Base-by-base conservation (phyloP, 1,139 yeast genomes). In the Candida albicans region DNA sequence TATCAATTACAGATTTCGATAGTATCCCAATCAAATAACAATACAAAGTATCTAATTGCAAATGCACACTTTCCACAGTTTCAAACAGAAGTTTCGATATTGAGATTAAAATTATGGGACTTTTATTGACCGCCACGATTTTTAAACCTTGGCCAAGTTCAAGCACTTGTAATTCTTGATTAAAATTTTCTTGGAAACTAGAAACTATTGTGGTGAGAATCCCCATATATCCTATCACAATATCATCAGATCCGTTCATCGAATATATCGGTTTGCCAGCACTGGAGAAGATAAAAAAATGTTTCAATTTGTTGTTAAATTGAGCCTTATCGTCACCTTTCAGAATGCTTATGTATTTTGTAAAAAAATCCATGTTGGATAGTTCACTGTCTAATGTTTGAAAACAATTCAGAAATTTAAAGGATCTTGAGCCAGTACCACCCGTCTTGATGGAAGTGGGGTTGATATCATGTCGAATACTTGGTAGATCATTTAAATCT, bases 221-320 rank as follows among this genome's bases (percentile, higher is more conserved):
- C 1, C 93, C 95, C 70, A 87, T 81, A 56, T 87, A 86, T 1
- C 93, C 88, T 39, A 87, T 69, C 1, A 86, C 71, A 24, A 82
- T 65, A 40, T 81, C 84, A 48, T 89, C 96, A 0, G 81, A 67
- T 2, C 96, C 96, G 57, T 84, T 77, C 72, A 86, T 72, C 1
- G 95, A 80, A 62, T 85, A 93, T 7, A 93, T 87, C 1, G 96
- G 97, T 61, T 93, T 93, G 0, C 99, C 99, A 0, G 98, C 96
- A 2, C 84, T 68, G 0, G 96, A 89, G n/a, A 93, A 70, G 6
- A 93, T 81, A 51, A 90, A 82, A 55, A 87, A 89, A 44, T 87
- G 95, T 60, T 86, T 87, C 41, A 73, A 64, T 37, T 70, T 76
- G 35, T 53, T 50, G 45, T 68, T 75, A 55, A 81, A 82, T 41